Evolutionary conservation across 2,329 filamentous ascomycete genomes (phyloP).

Genomic region (Pyrenophora graminea): DNA sequence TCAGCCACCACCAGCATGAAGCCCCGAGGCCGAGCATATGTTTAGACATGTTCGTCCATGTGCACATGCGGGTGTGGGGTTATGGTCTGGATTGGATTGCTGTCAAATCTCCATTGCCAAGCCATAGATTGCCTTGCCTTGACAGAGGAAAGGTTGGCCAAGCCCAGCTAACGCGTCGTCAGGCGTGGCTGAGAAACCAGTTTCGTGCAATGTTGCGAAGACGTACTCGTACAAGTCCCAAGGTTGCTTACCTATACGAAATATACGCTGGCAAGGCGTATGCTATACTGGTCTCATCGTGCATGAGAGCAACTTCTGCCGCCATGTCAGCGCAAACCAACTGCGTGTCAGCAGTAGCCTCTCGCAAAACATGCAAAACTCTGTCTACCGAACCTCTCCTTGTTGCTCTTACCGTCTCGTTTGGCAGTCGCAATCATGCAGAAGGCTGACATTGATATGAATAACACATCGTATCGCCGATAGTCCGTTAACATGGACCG

Average conservation of each 20-base stretch:
- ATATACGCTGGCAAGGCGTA: slow-evolving; percentile 8
- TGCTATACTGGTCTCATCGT: too few relatives aligned
- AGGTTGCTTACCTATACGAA: slow-evolving; percentile 16
- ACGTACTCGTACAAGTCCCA: slow-evolving; percentile 13
- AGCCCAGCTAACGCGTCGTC: slow-evolving; percentile 29
- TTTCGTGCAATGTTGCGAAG: slow-evolving; percentile 33
- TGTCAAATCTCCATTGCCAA: slow-evolving; percentile 5
- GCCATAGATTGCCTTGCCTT: slow-evolving; percentile 8
- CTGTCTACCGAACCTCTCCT: too few relatives aligned
- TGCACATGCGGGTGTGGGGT: background rate
- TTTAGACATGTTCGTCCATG: slow-evolving; percentile 15
- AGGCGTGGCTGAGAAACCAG: slow-evolving; percentile 36
- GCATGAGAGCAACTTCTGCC: too few relatives aligned
- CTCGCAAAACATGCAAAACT: slow-evolving; percentile 3
- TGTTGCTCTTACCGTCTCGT: too few relatives aligned
- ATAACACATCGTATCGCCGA: background rate
- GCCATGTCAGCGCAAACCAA: slow-evolving; percentile 25
- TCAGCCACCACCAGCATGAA: slow-evolving; percentile 5
- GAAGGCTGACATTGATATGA: slow-evolving; percentile 7
- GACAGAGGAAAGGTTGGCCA: slow-evolving; percentile 10
- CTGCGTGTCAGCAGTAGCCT: background rate
- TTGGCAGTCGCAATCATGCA: background rate
- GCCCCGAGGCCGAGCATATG: background rate
- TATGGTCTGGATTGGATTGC: background rate
- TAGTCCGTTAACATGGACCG: background rate